Evolutionary conservation across 257 asterid genomes (phyloP), one percentile per base, ranked within the genome.

Genomic region (Cynanchum wilfordii): DNA sequence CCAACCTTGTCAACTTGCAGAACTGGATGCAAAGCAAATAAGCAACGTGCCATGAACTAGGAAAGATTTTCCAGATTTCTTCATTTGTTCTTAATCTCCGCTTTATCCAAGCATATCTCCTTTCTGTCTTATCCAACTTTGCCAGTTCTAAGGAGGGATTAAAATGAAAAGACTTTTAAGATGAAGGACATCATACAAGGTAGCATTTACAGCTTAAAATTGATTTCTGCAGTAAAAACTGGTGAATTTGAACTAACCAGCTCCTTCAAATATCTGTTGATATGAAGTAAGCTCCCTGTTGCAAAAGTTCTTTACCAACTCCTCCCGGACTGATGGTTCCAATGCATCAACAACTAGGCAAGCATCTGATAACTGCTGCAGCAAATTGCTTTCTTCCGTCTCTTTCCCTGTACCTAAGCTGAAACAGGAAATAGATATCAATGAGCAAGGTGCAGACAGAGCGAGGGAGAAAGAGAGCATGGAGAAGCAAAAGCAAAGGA

Each of bases 261-360:
- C 97, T 80, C 98, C 98, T 86, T 93, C 98, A 86, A 93, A 93
- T 81, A 93, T 93, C 84, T 93, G 98, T 60, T 89, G 96, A 79
- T 91, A 93, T 44, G 97, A 91, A 78, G 96, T 93, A 81, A 93
- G 97, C 82, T 93, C 98, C 83, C 96, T 82, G 82, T 82, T 89
- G 84, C 97, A 91, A 78, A 93, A 91, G 60, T 73, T 87, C 87
- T 93, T 93, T 19, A 93, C 97, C 73, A 93, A 80, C 75, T 93
- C 98, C 82, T 93, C 98, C 82, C 98, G 88, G 50, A 93, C 98
- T 66, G 98, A 93, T 83, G 98, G 97, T 86, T 93, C 98, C 82
- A 93, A 82, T 74, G 98, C 96, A 89, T 93, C 98, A 77, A 93
- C 98, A 66, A 93, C 98, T 82, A 91, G 86, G 84, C 97, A 91